phyloP scores from a whole-genome alignment of 2,329 filamentous ascomycete genomes.

The Xylariaceae sp. region DNA sequence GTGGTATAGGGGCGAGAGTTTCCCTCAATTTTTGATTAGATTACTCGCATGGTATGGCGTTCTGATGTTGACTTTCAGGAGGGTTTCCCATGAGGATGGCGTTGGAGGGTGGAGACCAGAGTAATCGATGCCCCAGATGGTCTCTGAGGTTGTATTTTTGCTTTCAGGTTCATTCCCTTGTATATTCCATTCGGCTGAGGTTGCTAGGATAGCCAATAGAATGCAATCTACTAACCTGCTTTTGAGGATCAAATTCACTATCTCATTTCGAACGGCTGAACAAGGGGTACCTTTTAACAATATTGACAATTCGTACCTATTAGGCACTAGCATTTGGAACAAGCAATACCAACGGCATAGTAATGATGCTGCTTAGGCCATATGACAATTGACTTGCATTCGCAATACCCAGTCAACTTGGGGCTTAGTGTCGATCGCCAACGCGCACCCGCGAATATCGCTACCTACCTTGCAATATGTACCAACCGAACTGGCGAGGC shows the following conservation, averaged over 20 bases:
- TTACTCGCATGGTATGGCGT: constrained; percentile 7
- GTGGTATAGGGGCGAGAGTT: constrained; percentile 36
- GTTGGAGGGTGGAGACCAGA: constrained; percentile 3
- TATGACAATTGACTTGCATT: too few relatives aligned
- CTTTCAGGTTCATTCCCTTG: neutral
- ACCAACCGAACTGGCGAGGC: too few relatives aligned
- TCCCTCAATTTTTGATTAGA: neutral
- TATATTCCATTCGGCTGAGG: constrained; percentile 8
- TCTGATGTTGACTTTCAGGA: constrained; percentile 2
- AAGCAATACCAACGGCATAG: too few relatives aligned
- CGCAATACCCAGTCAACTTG: too few relatives aligned
- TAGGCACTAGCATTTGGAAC: too few relatives aligned
- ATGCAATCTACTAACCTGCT: neutral
- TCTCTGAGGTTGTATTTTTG: neutral
- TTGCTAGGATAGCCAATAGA: neutral
- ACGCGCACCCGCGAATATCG: too few relatives aligned
- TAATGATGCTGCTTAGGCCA: too few relatives aligned
- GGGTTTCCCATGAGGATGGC: constrained; percentile 1
- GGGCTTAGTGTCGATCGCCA: too few relatives aligned
- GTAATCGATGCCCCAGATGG: constrained; percentile 10
- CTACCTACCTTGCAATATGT: too few relatives aligned
- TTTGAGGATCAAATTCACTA: neutral
- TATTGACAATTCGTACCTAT: too few relatives aligned
- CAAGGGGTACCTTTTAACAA: too few relatives aligned
- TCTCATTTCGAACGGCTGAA: neutral